A percentile compares a stretch with the other conserved stretches of the same genome.
phyloP scores from a whole-genome alignment of 495 filamentous ascomycete species.

The Penicillium salamii region DNA sequence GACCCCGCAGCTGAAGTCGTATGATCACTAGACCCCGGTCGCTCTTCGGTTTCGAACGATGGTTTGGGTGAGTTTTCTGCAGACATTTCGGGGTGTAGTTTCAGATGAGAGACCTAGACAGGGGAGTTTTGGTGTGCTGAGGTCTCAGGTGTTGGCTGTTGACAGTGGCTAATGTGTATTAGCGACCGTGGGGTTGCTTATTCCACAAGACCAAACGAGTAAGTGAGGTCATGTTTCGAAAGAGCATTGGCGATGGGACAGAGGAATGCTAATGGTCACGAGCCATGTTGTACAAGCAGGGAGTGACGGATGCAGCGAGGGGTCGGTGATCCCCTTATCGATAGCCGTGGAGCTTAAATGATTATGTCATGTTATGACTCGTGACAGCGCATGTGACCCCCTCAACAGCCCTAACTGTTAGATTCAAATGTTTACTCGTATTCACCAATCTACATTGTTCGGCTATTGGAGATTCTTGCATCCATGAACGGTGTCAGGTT shows the following conservation, averaged over 20 bases:
- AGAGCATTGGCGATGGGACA: neutral
- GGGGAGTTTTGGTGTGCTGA: neutral
- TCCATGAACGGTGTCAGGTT: no score
- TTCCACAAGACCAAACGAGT: constrained; percentile 6
- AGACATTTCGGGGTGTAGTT: constrained; percentile 20
- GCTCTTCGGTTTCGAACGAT: constrained; percentile 54
- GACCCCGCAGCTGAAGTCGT: constrained; percentile 11
- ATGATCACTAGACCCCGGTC: constrained; percentile 36
- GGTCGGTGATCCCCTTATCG: constrained; percentile 26
- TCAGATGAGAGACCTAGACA: neutral
- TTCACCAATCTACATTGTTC: no score
- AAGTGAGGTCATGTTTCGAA: constrained; percentile 4
- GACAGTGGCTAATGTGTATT: neutral
- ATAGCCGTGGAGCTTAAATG: constrained; percentile 10
- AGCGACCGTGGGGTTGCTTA: constrained; percentile 4
- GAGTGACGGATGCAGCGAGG: constrained; percentile 29
- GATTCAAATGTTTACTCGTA: no score
- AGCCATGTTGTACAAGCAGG: neutral
- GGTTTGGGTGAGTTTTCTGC: constrained; percentile 30
- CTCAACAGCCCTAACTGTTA: no score
- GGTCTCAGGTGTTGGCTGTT: neutral
- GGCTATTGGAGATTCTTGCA: no score
- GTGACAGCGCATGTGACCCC: no score
- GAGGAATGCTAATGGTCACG: constrained; percentile 1
- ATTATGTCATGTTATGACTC: neutral